These are phyloP conservation scores for Sporothrix humicola DNA, from an alignment of 2,329 filamentous ascomycete genomes.

Conservation along the genomic window DNA sequence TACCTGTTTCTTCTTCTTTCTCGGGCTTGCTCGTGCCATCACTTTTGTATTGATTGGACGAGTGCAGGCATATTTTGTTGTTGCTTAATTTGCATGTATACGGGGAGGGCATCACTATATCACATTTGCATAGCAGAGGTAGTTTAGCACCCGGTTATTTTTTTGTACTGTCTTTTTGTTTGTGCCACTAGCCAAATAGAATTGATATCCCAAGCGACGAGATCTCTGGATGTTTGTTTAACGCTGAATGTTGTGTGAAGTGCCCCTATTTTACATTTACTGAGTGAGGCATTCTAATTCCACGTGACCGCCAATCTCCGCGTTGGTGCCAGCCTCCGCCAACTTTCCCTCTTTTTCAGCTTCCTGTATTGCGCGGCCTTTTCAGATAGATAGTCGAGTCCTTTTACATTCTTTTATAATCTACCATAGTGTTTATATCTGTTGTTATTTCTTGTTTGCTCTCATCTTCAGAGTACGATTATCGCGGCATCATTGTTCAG, in stretches of 20 bases:
- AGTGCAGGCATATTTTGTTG: neutral
- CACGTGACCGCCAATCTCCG: constrained; percentile 22
- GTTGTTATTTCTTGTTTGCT: neutral
- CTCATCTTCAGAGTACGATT: neutral
- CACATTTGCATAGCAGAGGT: constrained; percentile 19
- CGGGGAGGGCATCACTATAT: constrained; percentile 14
- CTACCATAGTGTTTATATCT: neutral
- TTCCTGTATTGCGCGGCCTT: constrained; percentile 23
- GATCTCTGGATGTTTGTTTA: neutral
- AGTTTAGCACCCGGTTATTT: neutral
- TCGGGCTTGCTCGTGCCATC: neutral
- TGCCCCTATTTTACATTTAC: neutral
- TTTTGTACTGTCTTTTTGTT: neutral
- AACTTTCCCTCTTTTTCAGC: neutral
- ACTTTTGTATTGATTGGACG: neutral
- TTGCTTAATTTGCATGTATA: neutral
- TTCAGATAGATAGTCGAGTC: neutral
- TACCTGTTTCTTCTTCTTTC: neutral
- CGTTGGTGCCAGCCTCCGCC: constrained; percentile 13
- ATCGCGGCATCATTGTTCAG: neutral
- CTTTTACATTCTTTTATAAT: neutral
- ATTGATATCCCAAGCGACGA: constrained; percentile 1
- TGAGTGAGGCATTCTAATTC: neutral
- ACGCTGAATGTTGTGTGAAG: neutral
- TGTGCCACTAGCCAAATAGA: constrained; percentile 21